phyloP scores from a whole-genome alignment of 2,329 filamentous ascomycete genomes.

The Chlorencoelia australis region DNA sequence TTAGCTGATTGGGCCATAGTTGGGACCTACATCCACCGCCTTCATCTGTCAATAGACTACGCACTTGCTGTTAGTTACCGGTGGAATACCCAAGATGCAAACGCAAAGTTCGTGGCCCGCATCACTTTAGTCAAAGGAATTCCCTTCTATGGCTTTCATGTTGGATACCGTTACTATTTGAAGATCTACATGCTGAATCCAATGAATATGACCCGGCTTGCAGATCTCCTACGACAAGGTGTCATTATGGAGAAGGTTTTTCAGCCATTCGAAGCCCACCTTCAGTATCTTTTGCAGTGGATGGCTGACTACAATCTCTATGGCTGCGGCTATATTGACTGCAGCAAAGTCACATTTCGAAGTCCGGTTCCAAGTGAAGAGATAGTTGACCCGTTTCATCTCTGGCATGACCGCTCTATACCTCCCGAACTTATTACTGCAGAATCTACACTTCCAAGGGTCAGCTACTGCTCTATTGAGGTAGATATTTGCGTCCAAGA shows the following conservation, averaged over 20 bases:
- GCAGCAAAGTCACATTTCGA: constrained; percentile 60
- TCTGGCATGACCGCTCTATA: constrained; percentile 75
- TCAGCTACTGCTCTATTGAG: constrained; percentile 83
- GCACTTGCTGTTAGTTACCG: constrained; percentile 80
- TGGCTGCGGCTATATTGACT: constrained; percentile 80
- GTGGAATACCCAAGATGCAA: constrained; percentile 59
- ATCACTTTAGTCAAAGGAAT: constrained; percentile 88
- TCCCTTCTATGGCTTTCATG: constrained; percentile 92
- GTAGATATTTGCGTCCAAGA: constrained; percentile 83
- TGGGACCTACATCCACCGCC: constrained; percentile 60
- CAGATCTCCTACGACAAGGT: constrained; percentile 80
- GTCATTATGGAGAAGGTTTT: constrained; percentile 74
- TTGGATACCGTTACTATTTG: constrained; percentile 82
- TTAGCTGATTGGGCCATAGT: constrained; percentile 41
- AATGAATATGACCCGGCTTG: constrained; percentile 71
- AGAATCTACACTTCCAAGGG: constrained; percentile 55
- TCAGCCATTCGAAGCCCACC: constrained; percentile 87
- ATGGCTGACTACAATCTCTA: constrained; percentile 98
- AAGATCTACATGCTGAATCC: constrained; percentile 95
- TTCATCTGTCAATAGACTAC: constrained; percentile 84
- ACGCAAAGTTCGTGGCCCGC: constrained; percentile 70
- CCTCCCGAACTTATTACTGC: constrained; percentile 48
- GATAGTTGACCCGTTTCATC: constrained; percentile 47
- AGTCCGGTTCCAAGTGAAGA: constrained; percentile 63
- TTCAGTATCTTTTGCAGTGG: constrained; percentile 90